Percentiles rank a stretch among this genome's conserved stretches.
phyloP scores from a whole-genome alignment of 116 monocot genomes.

The Thalassia testudinum region DNA sequence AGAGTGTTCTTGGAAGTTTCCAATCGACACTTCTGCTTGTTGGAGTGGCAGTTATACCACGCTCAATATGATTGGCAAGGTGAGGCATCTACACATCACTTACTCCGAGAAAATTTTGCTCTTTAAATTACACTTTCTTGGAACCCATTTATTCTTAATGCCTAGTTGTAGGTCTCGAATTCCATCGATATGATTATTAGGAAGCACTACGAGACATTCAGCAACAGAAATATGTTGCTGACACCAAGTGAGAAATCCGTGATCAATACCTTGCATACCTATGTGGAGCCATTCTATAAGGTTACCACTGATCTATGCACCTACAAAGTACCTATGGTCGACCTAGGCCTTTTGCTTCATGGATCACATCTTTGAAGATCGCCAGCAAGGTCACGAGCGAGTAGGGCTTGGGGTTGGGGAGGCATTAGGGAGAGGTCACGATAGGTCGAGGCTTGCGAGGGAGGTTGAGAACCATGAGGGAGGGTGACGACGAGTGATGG shows the following conservation, averaged over 20 bases:
- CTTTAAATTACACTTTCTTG: too few species aligned
- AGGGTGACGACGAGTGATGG: too few species aligned
- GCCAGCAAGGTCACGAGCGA: constrained; percentile 31
- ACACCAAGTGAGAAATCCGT: constrained; percentile 40
- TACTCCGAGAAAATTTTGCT: too few species aligned
- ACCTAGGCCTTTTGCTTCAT: constrained; percentile 79
- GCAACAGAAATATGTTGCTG: constrained; percentile 30
- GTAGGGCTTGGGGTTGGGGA: constrained; percentile 72
- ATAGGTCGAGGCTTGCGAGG: too few species aligned
- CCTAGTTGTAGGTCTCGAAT: constrained; percentile 37
- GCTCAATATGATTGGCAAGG: constrained; percentile 76
- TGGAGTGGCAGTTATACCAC: constrained; percentile 70
- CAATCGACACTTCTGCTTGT: constrained; percentile 57
- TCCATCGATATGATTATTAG: constrained; percentile 62
- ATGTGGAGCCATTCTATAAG: constrained; percentile 72
- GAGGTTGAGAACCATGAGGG: too few species aligned
- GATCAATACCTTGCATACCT: constrained; percentile 33
- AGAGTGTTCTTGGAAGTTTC: constrained; percentile 79
- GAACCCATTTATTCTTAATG: too few species aligned
- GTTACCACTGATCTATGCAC: constrained; percentile 61
- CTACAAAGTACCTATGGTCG: constrained; percentile 47
- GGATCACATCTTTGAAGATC: constrained; percentile 65
- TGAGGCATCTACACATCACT: constrained; percentile 5
- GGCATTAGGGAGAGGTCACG: too few species aligned
- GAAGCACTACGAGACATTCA: constrained; percentile 57